These are phyloP conservation scores for Curvularia verruculosa DNA, from an alignment of 2,329 filamentous ascomycete species.

Conservation along the genomic window DNA sequence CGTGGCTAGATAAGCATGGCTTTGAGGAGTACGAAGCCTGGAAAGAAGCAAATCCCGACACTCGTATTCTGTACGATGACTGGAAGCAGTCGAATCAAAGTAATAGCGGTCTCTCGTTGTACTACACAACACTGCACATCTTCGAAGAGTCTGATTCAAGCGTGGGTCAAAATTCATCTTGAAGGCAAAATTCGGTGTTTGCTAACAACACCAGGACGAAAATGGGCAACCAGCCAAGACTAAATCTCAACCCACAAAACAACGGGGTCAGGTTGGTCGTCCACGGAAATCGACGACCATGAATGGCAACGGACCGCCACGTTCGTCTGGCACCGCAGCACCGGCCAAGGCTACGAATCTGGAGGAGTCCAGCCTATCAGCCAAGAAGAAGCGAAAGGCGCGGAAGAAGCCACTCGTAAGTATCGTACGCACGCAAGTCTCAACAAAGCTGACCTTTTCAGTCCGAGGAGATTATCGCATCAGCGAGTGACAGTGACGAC, in stretches of 20 bases:
- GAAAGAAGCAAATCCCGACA: conserved; percentile 27
- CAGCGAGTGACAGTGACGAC: conserved; percentile 34
- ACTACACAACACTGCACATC: conserved; percentile 37
- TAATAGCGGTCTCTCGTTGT: conserved; percentile 38
- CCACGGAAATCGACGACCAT: conserved; percentile 35
- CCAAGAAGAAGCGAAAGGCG: conserved; percentile 39
- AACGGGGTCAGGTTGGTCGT: conserved; percentile 29
- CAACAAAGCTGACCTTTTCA: conserved; percentile 22
- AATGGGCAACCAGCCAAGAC: conserved; percentile 22
- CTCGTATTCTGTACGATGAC: conserved; percentile 38
- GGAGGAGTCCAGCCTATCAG: conserved; percentile 29
- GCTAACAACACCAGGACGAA: conserved; percentile 37
- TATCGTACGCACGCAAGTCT: background rate
- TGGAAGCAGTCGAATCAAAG: conserved; percentile 37
- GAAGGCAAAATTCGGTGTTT: conserved; percentile 3
- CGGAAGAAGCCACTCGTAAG: conserved; percentile 40
- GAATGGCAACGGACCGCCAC: conserved; percentile 33
- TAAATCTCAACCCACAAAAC: conserved; percentile 27
- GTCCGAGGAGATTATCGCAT: conserved; percentile 42
- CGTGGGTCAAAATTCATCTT: conserved; percentile 27
- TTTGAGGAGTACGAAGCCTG: conserved; percentile 35
- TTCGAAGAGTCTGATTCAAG: conserved; percentile 38
- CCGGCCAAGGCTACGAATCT: conserved; percentile 22
- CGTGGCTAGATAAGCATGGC: conserved; percentile 33
- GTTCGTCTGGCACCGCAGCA: conserved; percentile 22